Base-by-base conservation (phyloP, 441 rosid genomes). In the Syzygium syzygioides region DNA sequence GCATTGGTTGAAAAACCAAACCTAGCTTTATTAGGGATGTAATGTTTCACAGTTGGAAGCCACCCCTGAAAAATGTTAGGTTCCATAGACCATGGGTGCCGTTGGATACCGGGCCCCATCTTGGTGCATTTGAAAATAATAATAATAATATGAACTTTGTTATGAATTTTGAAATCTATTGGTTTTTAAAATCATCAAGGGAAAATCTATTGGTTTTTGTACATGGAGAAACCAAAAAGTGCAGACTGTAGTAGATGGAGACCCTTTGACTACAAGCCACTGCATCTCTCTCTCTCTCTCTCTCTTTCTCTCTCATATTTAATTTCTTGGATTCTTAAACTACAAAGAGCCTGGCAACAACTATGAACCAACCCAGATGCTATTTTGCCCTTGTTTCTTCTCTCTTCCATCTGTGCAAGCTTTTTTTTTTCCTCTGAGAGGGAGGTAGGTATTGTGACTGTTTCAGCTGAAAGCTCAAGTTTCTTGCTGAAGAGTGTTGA, bases 171-270 rank as follows among this genome's bases (percentile, higher is more conserved):
- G 83, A 76, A 76, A 76, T 88, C 54, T 71, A 86, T 89, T 89
- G 87, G 83, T 90, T 95, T 94, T 93, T 91, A 95, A 95, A 91
- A 91, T 87, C 79, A 88, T 85, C 66, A 28, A 26, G 66, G 66
- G 66, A 60, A 76, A 76, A 76, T 88, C 54, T 80, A 88, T 89
- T 90, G 86, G 83, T 90, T 76, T 34, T 34, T 41, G 4, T 11
- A 20, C 85, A 94, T 68, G 90, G 96, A 79, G 95, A 92, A 94
- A 91, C 85, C 91, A 93, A 90, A 95, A 93, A 92, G 95, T 84
- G 88, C 90, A 19, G 83, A 0, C 52, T 76, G 52, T 52, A 41
- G 52, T 23, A 71, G 83, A 45, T 71, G 87, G 54, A 79, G 89
- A 85, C 91, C 88, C 90, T 90, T 92, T 91, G 94, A 94, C 92